phyloP scores from a whole-genome alignment of 2,329 filamentous ascomycete genomes.

The Exophiala spinifera region DNA sequence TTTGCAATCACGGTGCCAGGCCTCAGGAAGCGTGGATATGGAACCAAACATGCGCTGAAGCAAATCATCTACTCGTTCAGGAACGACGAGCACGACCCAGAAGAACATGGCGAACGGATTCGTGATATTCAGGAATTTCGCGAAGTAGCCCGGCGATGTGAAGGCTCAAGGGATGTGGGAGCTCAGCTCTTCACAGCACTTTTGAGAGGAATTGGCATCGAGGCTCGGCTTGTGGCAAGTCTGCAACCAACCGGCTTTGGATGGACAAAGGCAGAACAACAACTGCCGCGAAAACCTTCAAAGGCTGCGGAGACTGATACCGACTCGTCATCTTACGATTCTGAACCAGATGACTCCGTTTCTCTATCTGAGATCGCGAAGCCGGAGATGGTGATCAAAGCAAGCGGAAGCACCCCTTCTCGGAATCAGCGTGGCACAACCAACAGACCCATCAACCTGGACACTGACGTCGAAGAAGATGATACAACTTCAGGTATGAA shows the following conservation, averaged over 20 bases:
- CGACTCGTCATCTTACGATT: constrained; percentile 17
- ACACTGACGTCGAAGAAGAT: constrained; percentile 45
- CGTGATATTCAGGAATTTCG: constrained; percentile 65
- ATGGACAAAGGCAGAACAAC: constrained; percentile 80
- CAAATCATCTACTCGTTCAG: constrained; percentile 69
- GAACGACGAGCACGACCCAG: constrained; percentile 58
- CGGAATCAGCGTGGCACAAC: constrained; percentile 31
- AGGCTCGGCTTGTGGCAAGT: constrained; percentile 78
- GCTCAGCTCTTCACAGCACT: constrained; percentile 87
- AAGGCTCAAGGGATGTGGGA: constrained; percentile 82
- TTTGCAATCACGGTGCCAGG: constrained; percentile 76
- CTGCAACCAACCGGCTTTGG: constrained; percentile 86
- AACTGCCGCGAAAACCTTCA: constrained; percentile 18
- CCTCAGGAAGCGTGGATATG: constrained; percentile 85
- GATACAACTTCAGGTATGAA: constrained; percentile 38
- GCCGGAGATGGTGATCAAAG: constrained; percentile 4
- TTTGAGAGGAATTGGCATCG: constrained; percentile 73
- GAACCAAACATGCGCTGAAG: constrained; percentile 70
- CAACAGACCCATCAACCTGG: constrained; percentile 43
- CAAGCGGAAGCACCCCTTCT: constrained; percentile 27
- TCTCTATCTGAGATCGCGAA: constrained; percentile 21
- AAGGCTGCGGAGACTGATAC: constrained; percentile 9
- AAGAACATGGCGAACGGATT: constrained; percentile 74
- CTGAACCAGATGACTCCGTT: constrained; percentile 14
- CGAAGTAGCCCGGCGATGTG: constrained; percentile 63